These are phyloP conservation scores for Lentinula boryana DNA, from an alignment of 768 basidiomycete species.

Conservation along the genomic window DNA sequence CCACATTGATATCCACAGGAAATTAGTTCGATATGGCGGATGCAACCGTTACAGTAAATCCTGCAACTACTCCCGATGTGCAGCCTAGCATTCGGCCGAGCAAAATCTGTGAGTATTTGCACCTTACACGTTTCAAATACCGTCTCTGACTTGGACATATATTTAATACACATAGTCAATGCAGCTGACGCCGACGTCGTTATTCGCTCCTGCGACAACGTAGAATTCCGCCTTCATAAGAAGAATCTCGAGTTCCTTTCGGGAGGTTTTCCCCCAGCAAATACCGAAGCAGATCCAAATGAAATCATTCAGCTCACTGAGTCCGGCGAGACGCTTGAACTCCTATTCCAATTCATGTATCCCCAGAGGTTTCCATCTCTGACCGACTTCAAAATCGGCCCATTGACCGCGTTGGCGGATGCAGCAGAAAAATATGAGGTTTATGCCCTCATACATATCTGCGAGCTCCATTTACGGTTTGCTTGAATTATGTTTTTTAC, in stretches of 20 bases:
- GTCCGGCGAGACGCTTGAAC: not conserved
- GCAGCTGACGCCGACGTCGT: not conserved
- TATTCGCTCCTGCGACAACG: conserved; percentile 1
- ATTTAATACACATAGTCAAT: not conserved
- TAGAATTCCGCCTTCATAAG: conserved; percentile 3
- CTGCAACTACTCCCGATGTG: not conserved
- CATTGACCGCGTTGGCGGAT: not conserved
- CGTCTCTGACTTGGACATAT: not conserved
- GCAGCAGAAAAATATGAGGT: conserved; percentile 9
- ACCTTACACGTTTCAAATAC: not conserved
- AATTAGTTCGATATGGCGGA: not conserved
- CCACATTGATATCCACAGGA: too few species aligned
- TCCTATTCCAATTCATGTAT: conserved; percentile 6
- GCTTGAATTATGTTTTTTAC: not conserved
- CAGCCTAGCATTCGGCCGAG: not conserved
- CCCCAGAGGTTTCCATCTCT: not conserved
- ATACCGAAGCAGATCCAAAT: not conserved
- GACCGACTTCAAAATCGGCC: not conserved
- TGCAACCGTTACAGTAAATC: not conserved
- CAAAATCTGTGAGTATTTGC: not conserved
- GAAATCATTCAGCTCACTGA: conserved; percentile 4
- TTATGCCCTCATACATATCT: conserved; percentile 4
- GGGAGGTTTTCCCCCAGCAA: not conserved
- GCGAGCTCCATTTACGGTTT: not conserved
- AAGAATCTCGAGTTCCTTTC: conserved; percentile 1